phyloP scores from a whole-genome alignment of 371 early-diverging fungal genomes.

The Sporodiniella umbellata region DNA sequence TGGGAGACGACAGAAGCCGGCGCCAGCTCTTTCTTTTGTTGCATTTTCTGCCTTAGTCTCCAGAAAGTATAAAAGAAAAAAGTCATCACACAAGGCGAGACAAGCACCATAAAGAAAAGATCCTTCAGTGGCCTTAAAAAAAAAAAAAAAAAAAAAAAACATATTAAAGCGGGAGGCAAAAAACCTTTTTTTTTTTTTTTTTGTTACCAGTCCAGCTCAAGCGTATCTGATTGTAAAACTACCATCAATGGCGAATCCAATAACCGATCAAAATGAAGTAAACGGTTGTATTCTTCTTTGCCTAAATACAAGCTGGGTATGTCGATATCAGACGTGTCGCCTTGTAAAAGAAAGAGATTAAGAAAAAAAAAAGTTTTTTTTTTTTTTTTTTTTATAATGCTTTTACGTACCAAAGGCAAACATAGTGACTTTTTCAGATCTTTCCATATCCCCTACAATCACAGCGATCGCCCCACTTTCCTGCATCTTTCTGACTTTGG shows the following conservation, averaged over 20 bases:
- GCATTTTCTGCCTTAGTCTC: slow-evolving; percentile 56
- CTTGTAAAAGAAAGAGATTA: no score
- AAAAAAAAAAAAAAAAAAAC: neutral
- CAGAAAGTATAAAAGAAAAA: slow-evolving; percentile 60
- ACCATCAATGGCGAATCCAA: slow-evolving; percentile 41
- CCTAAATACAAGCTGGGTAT: slow-evolving; percentile 77
- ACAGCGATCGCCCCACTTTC: slow-evolving; percentile 82
- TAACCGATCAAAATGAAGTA: slow-evolving; percentile 36
- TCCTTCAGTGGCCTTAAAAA: slow-evolving; percentile 22
- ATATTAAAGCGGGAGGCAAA: neutral
- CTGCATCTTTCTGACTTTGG: slow-evolving; percentile 88
- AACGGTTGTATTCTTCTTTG: slow-evolving; percentile 55
- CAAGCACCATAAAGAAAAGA: slow-evolving; percentile 19
- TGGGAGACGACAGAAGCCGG: slow-evolving; percentile 63
- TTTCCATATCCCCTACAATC: slow-evolving; percentile 78
- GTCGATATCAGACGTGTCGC: slow-evolving; percentile 66
- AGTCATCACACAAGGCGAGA: slow-evolving; percentile 45
- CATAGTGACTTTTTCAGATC: slow-evolving; percentile 76
- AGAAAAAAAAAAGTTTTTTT: slow-evolving; percentile 3
- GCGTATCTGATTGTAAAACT: slow-evolving; percentile 16
- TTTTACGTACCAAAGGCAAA: slow-evolving; percentile 64
- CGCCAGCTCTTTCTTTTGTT: slow-evolving; percentile 59
- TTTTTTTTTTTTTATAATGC: neutral
- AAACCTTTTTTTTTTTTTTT: neutral
- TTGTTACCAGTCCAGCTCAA: slow-evolving; percentile 7